Base-by-base conservation (phyloP, 768 basidiomycete genomes). In the Phaffia australis region DNA sequence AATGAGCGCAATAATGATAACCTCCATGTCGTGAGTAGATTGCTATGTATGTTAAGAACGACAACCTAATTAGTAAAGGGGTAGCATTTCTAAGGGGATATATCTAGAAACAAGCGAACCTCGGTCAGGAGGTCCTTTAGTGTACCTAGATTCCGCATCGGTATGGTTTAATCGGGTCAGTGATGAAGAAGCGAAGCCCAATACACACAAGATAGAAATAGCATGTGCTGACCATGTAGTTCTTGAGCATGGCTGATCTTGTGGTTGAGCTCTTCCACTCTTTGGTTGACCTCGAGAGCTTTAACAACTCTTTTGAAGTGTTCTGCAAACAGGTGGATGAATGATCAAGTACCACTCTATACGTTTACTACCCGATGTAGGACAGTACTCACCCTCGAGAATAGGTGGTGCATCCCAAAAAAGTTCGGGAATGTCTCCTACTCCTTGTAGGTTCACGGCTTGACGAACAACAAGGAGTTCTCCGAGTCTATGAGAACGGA, bases 371-470 rank as follows among this genome's bases (percentile, higher is more conserved):
- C 52, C 27, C n/a, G 29, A 18, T 35, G 19, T 2, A 29, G 21
- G 16, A 11, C 1, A 32, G 21, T 7, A 56, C 63, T 64, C 63
- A 64, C 63, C 18, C 52, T 65, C 64, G 14, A 65, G 57, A 18
- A 59, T 58, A n/a, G 64, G 64, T 30, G 61, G 61, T 30, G 58
- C 64, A 18, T 65, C 64, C 64, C 64, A 65, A 50, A 58, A 65
- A 1, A 65, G 48, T 35, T 65, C 64, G 32, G 64, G 64, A 19
- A 56, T 60, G 27, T 65, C 64, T 18, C 58, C 64, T 1, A 65
- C 64, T 23, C 64, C 64, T n/a, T 60, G 64, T 0, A 65, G 57
- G 23, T 65, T 65, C 47, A 65, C 64, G 16, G 46, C 64, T 35
- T 60, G 56, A 5, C 64, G 64, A 29, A 65, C 64, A 14, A 65